A percentile compares a stretch with the other conserved stretches of the same genome.
Conservation (phyloP, 257 asterid genomes). For the Salvia splendens region DNA sequence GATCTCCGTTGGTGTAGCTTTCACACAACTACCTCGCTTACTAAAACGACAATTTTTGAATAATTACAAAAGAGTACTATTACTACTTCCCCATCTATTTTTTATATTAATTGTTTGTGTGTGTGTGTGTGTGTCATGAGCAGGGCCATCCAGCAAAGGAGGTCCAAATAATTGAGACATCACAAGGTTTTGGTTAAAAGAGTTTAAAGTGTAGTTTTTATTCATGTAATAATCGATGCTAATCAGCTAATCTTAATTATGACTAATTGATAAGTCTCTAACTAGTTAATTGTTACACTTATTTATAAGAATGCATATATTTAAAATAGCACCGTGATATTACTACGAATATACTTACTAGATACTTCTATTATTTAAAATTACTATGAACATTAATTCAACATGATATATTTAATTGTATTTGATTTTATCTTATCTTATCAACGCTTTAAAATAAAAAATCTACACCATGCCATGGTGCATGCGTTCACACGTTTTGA, state of each 20-base stretch:
- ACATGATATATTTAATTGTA: no score
- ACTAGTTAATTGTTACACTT: no score
- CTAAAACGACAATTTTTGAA: conserved; percentile 28
- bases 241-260: not conserved
- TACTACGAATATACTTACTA: no score
- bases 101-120: no score
- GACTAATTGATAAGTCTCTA: not conserved
- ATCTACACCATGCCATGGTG: no score
- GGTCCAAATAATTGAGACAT: conserved; percentile 49
- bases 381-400: no score
- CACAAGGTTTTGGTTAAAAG: conserved; percentile 24
- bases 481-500: no score
- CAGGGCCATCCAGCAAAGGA: conserved; percentile 44
- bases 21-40: conserved; percentile 41
- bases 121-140: conserved; percentile 42
- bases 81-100: not conserved
- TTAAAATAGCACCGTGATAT: no score
- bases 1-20: conserved; percentile 53
- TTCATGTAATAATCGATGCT: not conserved
- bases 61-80: conserved; percentile 24
- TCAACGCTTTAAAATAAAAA: no score
- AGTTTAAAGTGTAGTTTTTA: conserved; percentile 1
- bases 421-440: no score
- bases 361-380: no score
- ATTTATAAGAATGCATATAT: no score